These are phyloP conservation scores for Boletellus deceptivus DNA, from an alignment of 1,284 basidiomycete species.

Conservation along the genomic window DNA sequence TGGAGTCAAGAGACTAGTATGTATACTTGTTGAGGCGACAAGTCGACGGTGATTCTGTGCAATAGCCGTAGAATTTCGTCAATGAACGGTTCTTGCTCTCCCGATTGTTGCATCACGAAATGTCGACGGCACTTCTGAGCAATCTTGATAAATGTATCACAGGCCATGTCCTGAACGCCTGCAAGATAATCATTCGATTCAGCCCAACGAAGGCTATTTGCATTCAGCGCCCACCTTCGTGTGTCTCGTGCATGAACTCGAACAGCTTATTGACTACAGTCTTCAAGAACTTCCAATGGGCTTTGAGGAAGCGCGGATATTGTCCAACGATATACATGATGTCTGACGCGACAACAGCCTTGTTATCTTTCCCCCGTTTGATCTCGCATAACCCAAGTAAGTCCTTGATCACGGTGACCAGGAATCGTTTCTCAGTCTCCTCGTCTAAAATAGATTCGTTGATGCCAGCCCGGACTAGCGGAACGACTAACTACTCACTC, in stretches of 20 bases:
- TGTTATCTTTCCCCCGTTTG: slow-evolving; percentile 99
- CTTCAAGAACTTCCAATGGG: slow-evolving; percentile 99
- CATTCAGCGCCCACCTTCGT: slow-evolving; percentile 68
- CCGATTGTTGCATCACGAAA: slow-evolving; percentile 98
- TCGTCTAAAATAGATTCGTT: slow-evolving; percentile 61
- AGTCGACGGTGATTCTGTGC: slow-evolving; percentile 93
- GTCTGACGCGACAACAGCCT: slow-evolving; percentile 98
- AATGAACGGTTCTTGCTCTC: slow-evolving; percentile 96
- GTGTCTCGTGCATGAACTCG: slow-evolving; percentile 99
- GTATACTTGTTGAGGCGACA: slow-evolving; percentile 87
- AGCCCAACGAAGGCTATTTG: slow-evolving; percentile 2
- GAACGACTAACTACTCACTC: slow-evolving; percentile 60
- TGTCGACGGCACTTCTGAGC: slow-evolving; percentile 98
- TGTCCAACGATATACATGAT: slow-evolving; percentile 99
- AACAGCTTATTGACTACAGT: slow-evolving; percentile 99
- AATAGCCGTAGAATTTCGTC: slow-evolving; percentile 94
- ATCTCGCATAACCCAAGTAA: slow-evolving; percentile 95
- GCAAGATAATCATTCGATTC: slow-evolving; percentile 1
- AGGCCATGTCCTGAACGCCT: slow-evolving; percentile 99
- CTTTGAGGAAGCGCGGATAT: slow-evolving; percentile 99
- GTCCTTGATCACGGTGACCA: slow-evolving; percentile 99
- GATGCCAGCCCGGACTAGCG: neutral
- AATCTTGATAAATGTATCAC: slow-evolving; percentile 99
- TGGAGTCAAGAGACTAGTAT: neutral
- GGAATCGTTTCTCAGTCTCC: slow-evolving; percentile 98